A percentile compares a stretch with the other conserved stretches of the same genome.
These are phyloP conservation scores for Austropuccinia psidii DNA, from an alignment of 1,284 basidiomycete genomes.

Conservation along the genomic window DNA sequence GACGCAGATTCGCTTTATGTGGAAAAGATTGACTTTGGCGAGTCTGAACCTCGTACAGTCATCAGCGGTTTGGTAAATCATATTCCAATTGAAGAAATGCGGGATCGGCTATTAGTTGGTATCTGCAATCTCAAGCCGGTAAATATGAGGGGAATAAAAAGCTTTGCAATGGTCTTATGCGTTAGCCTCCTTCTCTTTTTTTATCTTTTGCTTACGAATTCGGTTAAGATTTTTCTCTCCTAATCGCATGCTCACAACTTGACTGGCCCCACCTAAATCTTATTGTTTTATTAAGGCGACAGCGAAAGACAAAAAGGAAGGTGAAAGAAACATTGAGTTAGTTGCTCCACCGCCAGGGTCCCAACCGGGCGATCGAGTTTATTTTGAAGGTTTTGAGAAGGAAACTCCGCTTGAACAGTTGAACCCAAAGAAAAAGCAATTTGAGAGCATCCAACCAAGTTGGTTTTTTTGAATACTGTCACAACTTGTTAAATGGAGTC, in stretches of 20 bases:
- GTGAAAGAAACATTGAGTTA: slow-evolving; percentile 74
- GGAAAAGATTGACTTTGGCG: slow-evolving; percentile 91
- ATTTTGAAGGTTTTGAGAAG: slow-evolving; percentile 68
- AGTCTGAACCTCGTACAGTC: slow-evolving; percentile 82
- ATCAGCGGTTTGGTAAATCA: slow-evolving; percentile 91
- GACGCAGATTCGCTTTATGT: slow-evolving; percentile 88
- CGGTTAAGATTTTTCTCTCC: not conserved
- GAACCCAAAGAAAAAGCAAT: slow-evolving; percentile 96
- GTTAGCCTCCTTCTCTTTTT: slow-evolving; percentile 51
- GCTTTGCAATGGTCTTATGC: slow-evolving; percentile 90
- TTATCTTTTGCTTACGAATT: not conserved
- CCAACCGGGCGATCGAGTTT: slow-evolving; percentile 81
- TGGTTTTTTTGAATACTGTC: slow-evolving; percentile 39
- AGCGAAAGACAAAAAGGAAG: slow-evolving; percentile 61
- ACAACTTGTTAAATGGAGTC: not conserved
- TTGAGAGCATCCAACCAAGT: slow-evolving; percentile 86
- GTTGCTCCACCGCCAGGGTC: slow-evolving; percentile 76
- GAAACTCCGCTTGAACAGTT: slow-evolving; percentile 62
- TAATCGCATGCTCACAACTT: too few species aligned
- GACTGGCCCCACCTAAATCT: not conserved
- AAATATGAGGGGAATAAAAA: slow-evolving; percentile 90
- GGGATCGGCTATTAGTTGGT: slow-evolving; percentile 71
- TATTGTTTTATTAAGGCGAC: slow-evolving; percentile 58
- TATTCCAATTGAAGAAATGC: slow-evolving; percentile 87
- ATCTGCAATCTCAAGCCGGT: slow-evolving; percentile 94